Evolutionary conservation across 805 yeast species (phyloP).

Genomic region (Cyberlindnera mrakii): DNA sequence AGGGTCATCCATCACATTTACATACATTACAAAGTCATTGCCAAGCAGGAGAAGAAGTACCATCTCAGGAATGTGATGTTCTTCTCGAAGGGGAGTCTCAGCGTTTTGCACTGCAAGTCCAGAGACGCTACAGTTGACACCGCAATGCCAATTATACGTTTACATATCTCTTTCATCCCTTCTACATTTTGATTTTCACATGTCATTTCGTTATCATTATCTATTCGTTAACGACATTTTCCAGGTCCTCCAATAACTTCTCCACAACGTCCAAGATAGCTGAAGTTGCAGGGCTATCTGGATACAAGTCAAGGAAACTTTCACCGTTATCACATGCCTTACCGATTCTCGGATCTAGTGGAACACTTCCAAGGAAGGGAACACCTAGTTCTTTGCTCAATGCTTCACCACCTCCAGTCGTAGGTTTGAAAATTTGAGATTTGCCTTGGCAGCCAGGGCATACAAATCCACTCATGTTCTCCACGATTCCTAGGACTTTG

Average conservation of each 20-base stretch:
- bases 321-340: slow-evolving; percentile 82
- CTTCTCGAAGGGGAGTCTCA: too few relatives aligned
- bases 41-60: too few relatives aligned
- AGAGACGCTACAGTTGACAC: too few relatives aligned
- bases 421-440: slow-evolving; percentile 84
- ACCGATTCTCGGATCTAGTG: slow-evolving; percentile 93
- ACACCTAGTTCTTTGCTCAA: slow-evolving; percentile 74
- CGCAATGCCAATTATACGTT: too few relatives aligned
- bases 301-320: slow-evolving; percentile 73
- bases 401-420: slow-evolving; percentile 93
- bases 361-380: slow-evolving; percentile 86
- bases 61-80: too few relatives aligned
- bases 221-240: neutral
- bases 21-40: too few relatives aligned
- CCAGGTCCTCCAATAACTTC: slow-evolving; percentile 52
- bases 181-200: too few relatives aligned
- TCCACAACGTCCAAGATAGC: slow-evolving; percentile 86
- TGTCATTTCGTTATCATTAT: too few relatives aligned
- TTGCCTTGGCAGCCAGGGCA: slow-evolving; percentile 92
- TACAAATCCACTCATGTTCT: slow-evolving; percentile 97
- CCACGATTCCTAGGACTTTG: slow-evolving; percentile 82
- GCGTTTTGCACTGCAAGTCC: too few relatives aligned
- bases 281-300: slow-evolving; percentile 88
- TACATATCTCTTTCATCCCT: too few relatives aligned
- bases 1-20: too few relatives aligned